Base-by-base conservation (phyloP, 257 asterid species). In the Phtheirospermum japonicum region DNA sequence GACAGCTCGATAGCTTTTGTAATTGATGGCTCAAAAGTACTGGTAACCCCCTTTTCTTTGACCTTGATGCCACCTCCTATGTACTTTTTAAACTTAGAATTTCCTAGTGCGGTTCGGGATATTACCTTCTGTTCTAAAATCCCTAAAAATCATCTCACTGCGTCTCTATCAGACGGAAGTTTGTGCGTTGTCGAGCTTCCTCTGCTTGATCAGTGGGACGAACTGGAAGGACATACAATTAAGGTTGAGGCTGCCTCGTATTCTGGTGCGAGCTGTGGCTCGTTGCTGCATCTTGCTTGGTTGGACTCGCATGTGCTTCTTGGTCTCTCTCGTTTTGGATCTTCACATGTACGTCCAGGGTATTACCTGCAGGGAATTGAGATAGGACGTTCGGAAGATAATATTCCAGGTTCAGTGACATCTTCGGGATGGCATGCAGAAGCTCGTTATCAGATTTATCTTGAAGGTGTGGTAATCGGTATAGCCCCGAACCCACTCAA, bases 31-130 rank as follows among this genome's bases (percentile, higher is more conserved):
- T 79, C 92, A 67, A 83, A 77, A 67, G 64, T 89, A 64, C 71
- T 82, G 54, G 79, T 93, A 54, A 89, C 96, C 62, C 94, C 97
- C 30, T 83, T 93, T 65, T 80, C 92, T 53, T 33, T 85, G 53
- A 77, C 94, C 71, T 75, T 93, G 81, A 87, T 87, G 14, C 99
- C 99, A 18, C 96, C 97, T 57, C 99, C 99, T 53, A 79, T 89
- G 96, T 82, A 72, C 71, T 84, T 81, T 61, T 79, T 87, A 43
- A 69, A 68, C 68, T 79, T 93, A 11, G 85, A 80, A 57, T 83
- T 93, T 80, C 87, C 89, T 57, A 60, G 76, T 57, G 78, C 83
- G n/a, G 76, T 93, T 76, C 85, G 73, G 57, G 82, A 80, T 72
- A 48, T 86, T 64, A 59, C 83, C 39, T 74, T 79, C 59, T 77